Percentiles rank a stretch among this genome's conserved stretches.
These are phyloP conservation scores for Dactylellina parvicollis DNA, from an alignment of 2,329 filamentous ascomycete genomes.

Conservation along the genomic window DNA sequence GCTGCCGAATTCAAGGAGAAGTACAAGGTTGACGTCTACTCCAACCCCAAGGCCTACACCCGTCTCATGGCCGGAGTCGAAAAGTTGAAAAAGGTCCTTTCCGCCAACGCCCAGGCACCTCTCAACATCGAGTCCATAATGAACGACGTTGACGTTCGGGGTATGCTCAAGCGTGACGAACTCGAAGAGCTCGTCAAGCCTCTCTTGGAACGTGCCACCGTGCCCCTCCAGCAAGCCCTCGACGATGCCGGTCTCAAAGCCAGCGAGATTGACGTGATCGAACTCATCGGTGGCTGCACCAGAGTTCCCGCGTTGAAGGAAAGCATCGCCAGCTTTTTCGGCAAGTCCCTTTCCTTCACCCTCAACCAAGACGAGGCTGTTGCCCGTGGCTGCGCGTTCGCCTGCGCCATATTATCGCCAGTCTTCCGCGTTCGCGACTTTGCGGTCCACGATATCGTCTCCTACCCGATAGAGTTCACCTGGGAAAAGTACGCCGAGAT, in stretches of 20 bases:
- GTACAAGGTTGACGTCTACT: constrained; percentile 94
- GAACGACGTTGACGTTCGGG: constrained; percentile 92
- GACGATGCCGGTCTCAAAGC: constrained; percentile 89
- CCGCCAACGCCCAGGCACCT: constrained; percentile 89
- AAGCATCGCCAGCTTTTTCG: constrained; percentile 87
- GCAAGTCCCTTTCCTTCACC: constrained; percentile 91
- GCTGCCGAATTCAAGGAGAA: constrained; percentile 96
- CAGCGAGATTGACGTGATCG: constrained; percentile 91
- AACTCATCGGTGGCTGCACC: constrained; percentile 93
- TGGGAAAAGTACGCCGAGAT: constrained; percentile 99
- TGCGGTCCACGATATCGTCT: constrained; percentile 94
- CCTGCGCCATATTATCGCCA: constrained; percentile 95
- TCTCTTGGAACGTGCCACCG: constrained; percentile 76
- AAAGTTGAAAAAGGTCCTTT: constrained; percentile 98
- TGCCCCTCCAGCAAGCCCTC: constrained; percentile 87
- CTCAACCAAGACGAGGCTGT: constrained; percentile 98
- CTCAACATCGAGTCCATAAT: constrained; percentile 98
- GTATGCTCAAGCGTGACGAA: constrained; percentile 91
- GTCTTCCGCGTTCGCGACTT: constrained; percentile 99
- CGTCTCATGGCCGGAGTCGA: constrained; percentile 89
- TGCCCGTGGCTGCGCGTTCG: constrained; percentile 94
- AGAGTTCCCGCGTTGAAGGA: constrained; percentile 95
- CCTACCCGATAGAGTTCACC: constrained; percentile 97
- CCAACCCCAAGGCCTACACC: constrained; percentile 86
- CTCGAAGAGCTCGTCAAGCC: constrained; percentile 90